Percentiles rank a stretch among this genome's conserved stretches.
These are phyloP conservation scores for Sphenostylis stenocarpa DNA, from an alignment of 306 rosid genomes.

Conservation along the genomic window DNA sequence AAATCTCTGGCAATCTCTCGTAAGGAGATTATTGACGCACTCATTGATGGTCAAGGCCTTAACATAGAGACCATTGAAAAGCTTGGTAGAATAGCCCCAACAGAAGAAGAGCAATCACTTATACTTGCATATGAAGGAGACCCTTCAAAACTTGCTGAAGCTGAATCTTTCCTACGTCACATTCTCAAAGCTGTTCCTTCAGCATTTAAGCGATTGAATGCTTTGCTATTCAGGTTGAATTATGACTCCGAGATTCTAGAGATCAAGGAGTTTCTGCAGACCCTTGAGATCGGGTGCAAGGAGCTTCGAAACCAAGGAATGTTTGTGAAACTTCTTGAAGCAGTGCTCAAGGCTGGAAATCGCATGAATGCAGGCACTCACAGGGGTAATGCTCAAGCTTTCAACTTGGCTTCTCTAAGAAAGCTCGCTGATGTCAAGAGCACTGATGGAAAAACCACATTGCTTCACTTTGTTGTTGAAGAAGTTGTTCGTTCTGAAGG, in stretches of 20 bases:
- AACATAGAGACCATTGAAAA: constrained; percentile 70
- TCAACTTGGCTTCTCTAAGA: constrained; percentile 73
- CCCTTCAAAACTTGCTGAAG: constrained; percentile 64
- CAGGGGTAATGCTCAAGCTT: constrained; percentile 94
- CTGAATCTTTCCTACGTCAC: constrained; percentile 76
- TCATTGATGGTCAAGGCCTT: constrained; percentile 75
- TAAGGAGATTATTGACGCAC: constrained; percentile 61
- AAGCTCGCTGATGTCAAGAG: constrained; percentile 92
- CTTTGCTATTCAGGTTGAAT: constrained; percentile 70
- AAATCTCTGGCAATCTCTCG: constrained; percentile 66
- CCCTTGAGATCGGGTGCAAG: constrained; percentile 74
- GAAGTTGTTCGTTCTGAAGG: constrained; percentile 95
- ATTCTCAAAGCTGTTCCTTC: constrained; percentile 78
- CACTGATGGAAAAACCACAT: constrained; percentile 81
- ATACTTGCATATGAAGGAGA: constrained; percentile 67
- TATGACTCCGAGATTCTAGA: constrained; percentile 56
- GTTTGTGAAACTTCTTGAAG: constrained; percentile 87
- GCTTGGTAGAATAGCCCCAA: constrained; percentile 69
- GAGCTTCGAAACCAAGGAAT: constrained; percentile 80
- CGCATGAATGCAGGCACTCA: constrained; percentile 95
- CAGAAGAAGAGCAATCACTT: constrained; percentile 67
- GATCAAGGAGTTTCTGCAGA: constrained; percentile 60
- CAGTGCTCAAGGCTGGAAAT: constrained; percentile 92
- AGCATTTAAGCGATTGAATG: constrained; percentile 71
- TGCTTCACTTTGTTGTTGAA: constrained; percentile 92